These are phyloP conservation scores for Lenwebbia sp. DNA, from an alignment of 345 rosid genomes.

Conservation along the genomic window DNA sequence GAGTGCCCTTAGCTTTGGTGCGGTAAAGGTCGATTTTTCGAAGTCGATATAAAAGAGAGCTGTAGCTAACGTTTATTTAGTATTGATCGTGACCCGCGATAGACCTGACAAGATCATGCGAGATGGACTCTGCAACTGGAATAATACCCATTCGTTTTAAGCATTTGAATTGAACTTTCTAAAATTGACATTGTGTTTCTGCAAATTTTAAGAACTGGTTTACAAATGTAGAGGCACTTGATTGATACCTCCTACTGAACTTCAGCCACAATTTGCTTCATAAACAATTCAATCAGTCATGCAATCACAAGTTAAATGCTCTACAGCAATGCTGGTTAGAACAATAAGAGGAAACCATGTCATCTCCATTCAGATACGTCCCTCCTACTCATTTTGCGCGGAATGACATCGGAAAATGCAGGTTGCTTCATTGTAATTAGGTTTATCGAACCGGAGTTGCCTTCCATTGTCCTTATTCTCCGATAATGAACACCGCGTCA, in stretches of 20 bases:
- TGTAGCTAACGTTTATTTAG: neutral
- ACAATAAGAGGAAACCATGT: neutral
- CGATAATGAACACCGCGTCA: neutral
- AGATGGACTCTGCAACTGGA: neutral
- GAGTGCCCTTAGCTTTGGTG: neutral
- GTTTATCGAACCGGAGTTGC: neutral
- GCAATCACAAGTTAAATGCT: neutral
- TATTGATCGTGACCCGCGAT: neutral
- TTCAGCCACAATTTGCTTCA: neutral
- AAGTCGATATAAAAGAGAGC: neutral
- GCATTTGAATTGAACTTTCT: neutral
- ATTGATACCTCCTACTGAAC: neutral
- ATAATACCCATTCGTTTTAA: neutral
- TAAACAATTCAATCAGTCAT: neutral
- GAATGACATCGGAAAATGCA: neutral
- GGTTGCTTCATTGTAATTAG: neutral
- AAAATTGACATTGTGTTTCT: neutral
- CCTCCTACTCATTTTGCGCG: neutral
- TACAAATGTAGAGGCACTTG: neutral
- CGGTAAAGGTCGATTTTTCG: neutral
- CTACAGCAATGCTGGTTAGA: neutral
- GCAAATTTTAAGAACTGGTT: neutral
- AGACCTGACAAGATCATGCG: neutral
- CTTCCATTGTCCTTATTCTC: neutral
- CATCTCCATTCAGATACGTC: neutral